Evolutionary conservation across 2,329 filamentous ascomycete genomes (phyloP).

Genomic region (Teratosphaeria pseudoeucalypti): DNA sequence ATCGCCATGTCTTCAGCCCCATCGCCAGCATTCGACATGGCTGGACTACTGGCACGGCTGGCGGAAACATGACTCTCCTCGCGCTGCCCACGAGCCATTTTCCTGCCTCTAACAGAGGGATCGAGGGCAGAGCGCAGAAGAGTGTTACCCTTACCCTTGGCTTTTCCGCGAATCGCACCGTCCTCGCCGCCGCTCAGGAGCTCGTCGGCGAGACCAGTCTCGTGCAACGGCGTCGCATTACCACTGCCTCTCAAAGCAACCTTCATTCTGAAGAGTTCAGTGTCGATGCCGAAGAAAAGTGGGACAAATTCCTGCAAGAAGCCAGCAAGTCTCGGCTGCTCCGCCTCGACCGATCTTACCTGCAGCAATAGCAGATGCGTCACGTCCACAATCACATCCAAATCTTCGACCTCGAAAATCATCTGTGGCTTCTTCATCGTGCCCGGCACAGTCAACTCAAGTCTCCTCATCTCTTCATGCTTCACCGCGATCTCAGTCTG

Average conservation of each 20-base stretch:
- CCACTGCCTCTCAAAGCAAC: slow-evolving; percentile 38
- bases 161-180: slow-evolving; percentile 56
- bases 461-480: slow-evolving; percentile 77
- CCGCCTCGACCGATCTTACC: slow-evolving; percentile 34
- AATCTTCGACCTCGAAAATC: slow-evolving; percentile 57
- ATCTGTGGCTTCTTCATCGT: slow-evolving; percentile 47
- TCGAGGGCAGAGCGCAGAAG: slow-evolving; percentile 83
- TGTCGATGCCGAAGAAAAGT: slow-evolving; percentile 40
- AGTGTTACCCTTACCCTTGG: slow-evolving; percentile 56
- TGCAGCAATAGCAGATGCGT: slow-evolving; percentile 36
- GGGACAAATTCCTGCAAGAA: slow-evolving; percentile 42
- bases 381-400: slow-evolving; percentile 42
- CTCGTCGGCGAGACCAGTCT: slow-evolving; percentile 34
- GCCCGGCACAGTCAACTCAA: slow-evolving; percentile 26
- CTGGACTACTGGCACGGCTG: slow-evolving; percentile 83
- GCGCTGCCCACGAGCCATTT: slow-evolving; percentile 60
- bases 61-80: slow-evolving; percentile 67
- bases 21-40: slow-evolving; percentile 67
- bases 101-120: slow-evolving; percentile 55
- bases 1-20: slow-evolving; percentile 54
- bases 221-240: slow-evolving; percentile 45
- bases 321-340: slow-evolving; percentile 34
- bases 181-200: slow-evolving; percentile 55
- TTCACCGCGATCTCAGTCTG: slow-evolving; percentile 85
- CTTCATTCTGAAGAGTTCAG: slow-evolving; percentile 54